A percentile compares a stretch with the other conserved stretches of the same genome.
These are phyloP conservation scores for Clausena lansium DNA, from an alignment of 345 rosid genomes.

Conservation along the genomic window DNA sequence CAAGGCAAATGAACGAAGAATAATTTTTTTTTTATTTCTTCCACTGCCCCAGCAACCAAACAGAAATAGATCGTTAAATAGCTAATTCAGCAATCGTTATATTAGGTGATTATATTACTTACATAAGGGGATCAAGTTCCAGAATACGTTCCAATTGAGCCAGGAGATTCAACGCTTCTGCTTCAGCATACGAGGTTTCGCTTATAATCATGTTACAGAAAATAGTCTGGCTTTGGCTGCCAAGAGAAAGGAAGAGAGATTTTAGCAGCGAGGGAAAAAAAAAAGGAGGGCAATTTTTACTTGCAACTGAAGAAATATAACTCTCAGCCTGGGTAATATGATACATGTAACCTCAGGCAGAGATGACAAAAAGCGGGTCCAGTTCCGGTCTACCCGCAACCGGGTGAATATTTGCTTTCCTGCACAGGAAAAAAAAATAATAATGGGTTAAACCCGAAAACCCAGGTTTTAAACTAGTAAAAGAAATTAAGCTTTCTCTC, in stretches of 20 bases:
- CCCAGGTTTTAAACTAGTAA: not conserved
- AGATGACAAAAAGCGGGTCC: not conserved
- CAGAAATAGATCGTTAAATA: not conserved
- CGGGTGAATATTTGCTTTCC: not conserved
- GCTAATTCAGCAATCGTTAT: not conserved
- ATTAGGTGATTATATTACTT: conserved; percentile 19
- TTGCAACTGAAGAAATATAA: not conserved
- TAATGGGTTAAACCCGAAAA: not conserved
- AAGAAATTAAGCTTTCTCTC: not conserved
- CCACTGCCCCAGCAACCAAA: not conserved
- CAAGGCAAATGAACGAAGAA: not conserved
- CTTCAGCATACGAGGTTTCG: conserved; percentile 23
- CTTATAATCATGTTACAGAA: conserved; percentile 38
- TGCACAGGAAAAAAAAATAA: too few relatives aligned
- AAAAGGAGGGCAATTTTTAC: not conserved
- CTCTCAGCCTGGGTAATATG: not conserved
- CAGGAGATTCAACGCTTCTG: conserved; percentile 35
- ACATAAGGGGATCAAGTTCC: conserved; percentile 79
- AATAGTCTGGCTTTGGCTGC: not conserved
- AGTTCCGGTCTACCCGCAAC: not conserved
- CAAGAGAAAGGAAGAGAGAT: not conserved
- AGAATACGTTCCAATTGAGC: conserved; percentile 53
- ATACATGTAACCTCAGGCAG: not conserved
- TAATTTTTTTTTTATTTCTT: not conserved
- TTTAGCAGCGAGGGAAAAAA: not conserved